Base-by-base conservation (phyloP, 1,139 yeast genomes). In the Wickerhamiella infanticola region DNA sequence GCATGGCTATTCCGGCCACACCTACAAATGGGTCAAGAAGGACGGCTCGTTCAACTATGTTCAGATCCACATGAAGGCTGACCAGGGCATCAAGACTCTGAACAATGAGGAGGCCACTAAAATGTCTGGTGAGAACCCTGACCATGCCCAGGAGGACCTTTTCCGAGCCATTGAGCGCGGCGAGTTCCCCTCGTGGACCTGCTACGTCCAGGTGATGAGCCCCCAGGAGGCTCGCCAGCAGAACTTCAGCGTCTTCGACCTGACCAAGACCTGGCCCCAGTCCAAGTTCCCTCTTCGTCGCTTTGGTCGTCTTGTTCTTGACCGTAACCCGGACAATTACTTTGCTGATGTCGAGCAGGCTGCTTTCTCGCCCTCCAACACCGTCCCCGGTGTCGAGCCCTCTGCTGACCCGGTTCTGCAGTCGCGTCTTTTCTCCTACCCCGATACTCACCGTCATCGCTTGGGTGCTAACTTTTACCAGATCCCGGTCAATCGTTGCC, bases 341-440 rank as follows among this genome's bases (percentile, higher is more conserved):
- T 79, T 79, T 65, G 84, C 84, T 53, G 86, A 80, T 62, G 77
- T 79, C 57, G 88, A 80, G 65, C 86, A 80, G 65, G 79, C 80
- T 52, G 86, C 86, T 11, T 80, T 82, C 66, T 72, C 86, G 40
- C 94, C 94, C 50, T 73, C 86, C 41, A 85, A 82, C 65, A 76
- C 86, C 36, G 83, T 82, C 49, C 94, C 94, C 47, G 82, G 80
- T 57, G 76, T 79, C 72, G 85, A 80, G 64, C 75, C 94, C 45
- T 78, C 86, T 44, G 85, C 84, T 55, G 94, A 82, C 62, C 90
- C 93, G 44, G 93, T 82, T 44, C 70, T 82, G 63, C 94, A 83
- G 67, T 75, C 85, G 24, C 76, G 94, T 66, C 69, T 83, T 56
- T 83, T 81, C 65, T 80, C 94, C 35, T 82, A 82, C 68, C 77